Conservation (phyloP, 2,329 filamentous ascomycete species). For the Scedosporium dehoogii region DNA sequence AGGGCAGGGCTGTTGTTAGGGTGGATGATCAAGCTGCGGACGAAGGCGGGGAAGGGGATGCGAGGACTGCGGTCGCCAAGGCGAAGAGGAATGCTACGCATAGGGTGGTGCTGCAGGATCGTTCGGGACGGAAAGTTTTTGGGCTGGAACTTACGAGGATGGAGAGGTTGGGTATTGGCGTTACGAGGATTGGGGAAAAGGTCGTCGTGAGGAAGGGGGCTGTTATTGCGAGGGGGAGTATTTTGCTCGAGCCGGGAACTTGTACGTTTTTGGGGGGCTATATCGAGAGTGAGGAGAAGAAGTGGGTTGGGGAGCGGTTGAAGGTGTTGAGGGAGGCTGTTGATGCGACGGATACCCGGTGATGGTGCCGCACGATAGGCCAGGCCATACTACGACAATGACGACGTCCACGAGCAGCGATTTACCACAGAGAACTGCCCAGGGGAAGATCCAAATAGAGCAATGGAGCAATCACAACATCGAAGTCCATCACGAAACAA, state of each 20-base stretch:
- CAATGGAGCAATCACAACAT: not conserved
- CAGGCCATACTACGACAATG: not conserved
- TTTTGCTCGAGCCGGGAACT: conserved; percentile 64
- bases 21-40: conserved; percentile 36
- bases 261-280: conserved; percentile 77
- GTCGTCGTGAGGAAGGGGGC: conserved; percentile 57
- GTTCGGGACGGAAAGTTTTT: conserved; percentile 55
- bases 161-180: conserved; percentile 53
- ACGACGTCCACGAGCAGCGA: no score
- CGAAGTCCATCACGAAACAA: no score
- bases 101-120: conserved; percentile 75
- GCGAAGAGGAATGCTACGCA: conserved; percentile 50
- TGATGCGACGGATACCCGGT: conserved; percentile 15
- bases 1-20: conserved; percentile 73
- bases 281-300: conserved; percentile 69
- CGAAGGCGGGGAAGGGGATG: conserved; percentile 34
- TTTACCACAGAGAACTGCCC: no score
- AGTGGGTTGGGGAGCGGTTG: conserved; percentile 66
- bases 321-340: conserved; percentile 55
- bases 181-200: conserved; percentile 70
- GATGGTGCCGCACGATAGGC: not conserved
- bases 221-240: conserved; percentile 61
- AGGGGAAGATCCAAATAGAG: no score
- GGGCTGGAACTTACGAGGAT: conserved; percentile 63
- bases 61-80: conserved; percentile 13